phyloP scores from a whole-genome alignment of 371 early-diverging fungal species.

The Synchytrium microbalum region DNA sequence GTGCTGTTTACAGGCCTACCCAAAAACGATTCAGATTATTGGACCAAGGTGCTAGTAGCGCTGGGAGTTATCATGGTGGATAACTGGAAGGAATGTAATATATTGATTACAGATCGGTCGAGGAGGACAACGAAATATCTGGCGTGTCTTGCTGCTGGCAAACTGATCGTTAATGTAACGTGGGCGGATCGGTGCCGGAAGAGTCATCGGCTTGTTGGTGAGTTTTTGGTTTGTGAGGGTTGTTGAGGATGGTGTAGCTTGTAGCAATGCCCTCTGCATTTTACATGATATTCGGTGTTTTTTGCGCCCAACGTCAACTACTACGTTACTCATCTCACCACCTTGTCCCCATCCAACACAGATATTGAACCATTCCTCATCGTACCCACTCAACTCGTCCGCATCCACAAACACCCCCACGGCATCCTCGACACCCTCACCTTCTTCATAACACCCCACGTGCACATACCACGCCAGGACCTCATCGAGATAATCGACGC shows the following conservation, averaged over 20 bases:
- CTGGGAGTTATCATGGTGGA: constrained; percentile 29
- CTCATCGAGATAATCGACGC: constrained; percentile 29
- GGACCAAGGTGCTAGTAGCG: constrained; percentile 21
- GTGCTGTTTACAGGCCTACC: no score
- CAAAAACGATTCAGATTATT: no score
- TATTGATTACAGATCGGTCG: constrained; percentile 35
- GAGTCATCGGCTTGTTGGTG: constrained; percentile 27
- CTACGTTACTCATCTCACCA: no score
- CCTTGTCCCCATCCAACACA: no score
- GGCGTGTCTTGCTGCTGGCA: constrained; percentile 33
- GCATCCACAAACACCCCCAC: not conserved
- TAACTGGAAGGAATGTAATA: constrained; percentile 34
- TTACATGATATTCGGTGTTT: not conserved
- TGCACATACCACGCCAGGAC: constrained; percentile 24
- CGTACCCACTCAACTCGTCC: no score
- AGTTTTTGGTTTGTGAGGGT: no score
- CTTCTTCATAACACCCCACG: constrained; percentile 25
- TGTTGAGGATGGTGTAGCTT: no score
- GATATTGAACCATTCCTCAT: no score
- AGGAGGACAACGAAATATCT: constrained; percentile 42
- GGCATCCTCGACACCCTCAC: constrained; percentile 17
- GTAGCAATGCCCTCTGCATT: constrained; percentile 5
- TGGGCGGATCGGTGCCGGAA: constrained; percentile 35
- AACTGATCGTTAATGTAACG: constrained; percentile 27
- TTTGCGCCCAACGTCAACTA: no score